Conservation (phyloP, 2,329 filamentous ascomycete genomes). For the Claviceps sp. region DNA sequence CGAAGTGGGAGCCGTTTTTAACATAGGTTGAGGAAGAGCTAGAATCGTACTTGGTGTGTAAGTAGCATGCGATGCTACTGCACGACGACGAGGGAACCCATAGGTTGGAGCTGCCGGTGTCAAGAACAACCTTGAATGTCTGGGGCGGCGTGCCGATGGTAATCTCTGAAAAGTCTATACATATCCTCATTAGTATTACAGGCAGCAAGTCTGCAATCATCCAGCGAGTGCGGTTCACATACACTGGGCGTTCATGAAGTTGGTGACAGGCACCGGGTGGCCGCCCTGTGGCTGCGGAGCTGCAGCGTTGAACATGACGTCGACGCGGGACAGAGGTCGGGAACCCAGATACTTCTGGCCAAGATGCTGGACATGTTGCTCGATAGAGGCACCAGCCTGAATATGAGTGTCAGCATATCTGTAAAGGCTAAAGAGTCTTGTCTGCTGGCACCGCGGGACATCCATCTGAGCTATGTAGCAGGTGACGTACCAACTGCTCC, state of each 20-base stretch:
- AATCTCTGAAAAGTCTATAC: conserved; percentile 89
- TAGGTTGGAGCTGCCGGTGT: conserved; percentile 97
- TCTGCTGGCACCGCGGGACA: not conserved
- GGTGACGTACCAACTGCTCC: conserved; percentile 70
- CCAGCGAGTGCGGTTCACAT: conserved; percentile 25
- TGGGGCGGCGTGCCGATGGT: conserved; percentile 83
- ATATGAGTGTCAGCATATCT: conserved; percentile 3
- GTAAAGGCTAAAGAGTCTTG: not conserved
- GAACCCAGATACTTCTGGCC: conserved; percentile 91
- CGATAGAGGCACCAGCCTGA: conserved; percentile 65
- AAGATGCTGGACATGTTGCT: conserved; percentile 67
- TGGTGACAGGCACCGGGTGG: conserved; percentile 81
- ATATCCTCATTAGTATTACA: not conserved
- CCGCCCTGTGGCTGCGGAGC: conserved; percentile 50
- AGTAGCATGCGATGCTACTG: conserved; percentile 92
- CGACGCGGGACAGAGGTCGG: conserved; percentile 53
- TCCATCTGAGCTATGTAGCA: not conserved
- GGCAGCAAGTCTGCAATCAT: not conserved
- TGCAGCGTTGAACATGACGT: conserved; percentile 69
- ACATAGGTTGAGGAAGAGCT: conserved; percentile 80
- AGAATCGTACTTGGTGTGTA: conserved; percentile 94
- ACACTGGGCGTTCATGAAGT: conserved; percentile 99
- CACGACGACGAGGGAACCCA: conserved; percentile 92
- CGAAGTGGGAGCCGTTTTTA: conserved; percentile 83
- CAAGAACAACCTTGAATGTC: conserved; percentile 94